These are phyloP conservation scores for Blastocystis sp. DNA, from an alignment of 352 stramenopile genomes.

Conservation along the genomic window DNA sequence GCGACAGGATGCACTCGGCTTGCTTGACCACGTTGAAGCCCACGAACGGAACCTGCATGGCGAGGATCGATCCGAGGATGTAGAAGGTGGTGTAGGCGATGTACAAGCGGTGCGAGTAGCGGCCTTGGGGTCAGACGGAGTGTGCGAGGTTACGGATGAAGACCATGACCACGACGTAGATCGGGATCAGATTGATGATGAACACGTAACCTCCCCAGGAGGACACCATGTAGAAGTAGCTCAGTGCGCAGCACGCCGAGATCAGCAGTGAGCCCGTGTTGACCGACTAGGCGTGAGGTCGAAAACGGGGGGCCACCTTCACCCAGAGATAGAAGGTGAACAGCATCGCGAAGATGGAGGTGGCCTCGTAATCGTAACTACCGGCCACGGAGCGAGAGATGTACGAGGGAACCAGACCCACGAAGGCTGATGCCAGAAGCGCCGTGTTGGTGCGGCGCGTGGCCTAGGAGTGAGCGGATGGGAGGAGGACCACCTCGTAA, in stretches of 20 bases:
- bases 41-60: conserved; percentile 95
- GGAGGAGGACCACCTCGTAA: conserved; percentile 84
- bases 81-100: conserved; percentile 95
- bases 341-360: conserved; percentile 94
- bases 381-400: conserved; percentile 91
- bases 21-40: conserved; percentile 85
- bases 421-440: conserved; percentile 87
- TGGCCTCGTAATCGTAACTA: conserved; percentile 95
- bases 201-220: conserved; percentile 96
- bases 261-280: conserved; percentile 68
- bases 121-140: conserved; percentile 73
- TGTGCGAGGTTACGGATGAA: conserved; percentile 79
- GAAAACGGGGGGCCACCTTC: conserved; percentile 75
- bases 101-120: conserved; percentile 89
- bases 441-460: conserved; percentile 80
- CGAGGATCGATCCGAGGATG: conserved; percentile 87
- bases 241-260: conserved; percentile 79
- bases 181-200: conserved; percentile 96
- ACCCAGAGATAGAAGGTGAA: conserved; percentile 95
- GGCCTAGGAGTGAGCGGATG: conserved; percentile 88
- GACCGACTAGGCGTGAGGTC: conserved; percentile 69
- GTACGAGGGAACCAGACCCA: conserved; percentile 92
- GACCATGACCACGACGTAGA: conserved; percentile 89
- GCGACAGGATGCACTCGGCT: conserved; percentile 78
- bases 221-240: conserved; percentile 95